Evolutionary conservation across 352 stramenopile species (phyloP).

Genomic region (Phytophthora quininea): DNA sequence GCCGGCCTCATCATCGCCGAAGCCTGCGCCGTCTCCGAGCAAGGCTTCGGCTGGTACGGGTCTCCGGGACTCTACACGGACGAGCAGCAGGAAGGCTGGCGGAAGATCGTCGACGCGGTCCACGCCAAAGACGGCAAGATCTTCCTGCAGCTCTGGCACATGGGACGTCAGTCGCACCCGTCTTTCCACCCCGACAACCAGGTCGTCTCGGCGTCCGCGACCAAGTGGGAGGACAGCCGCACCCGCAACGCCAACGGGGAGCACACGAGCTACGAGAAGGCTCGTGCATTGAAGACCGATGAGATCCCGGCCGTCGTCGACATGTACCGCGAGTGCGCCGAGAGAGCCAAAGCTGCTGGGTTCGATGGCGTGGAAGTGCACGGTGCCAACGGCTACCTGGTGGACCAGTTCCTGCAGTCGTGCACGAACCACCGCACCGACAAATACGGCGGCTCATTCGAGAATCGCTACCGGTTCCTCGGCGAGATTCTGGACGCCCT

Average conservation of each 20-base stretch:
- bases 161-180: conserved; percentile 54
- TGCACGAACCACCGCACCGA: conserved; percentile 67
- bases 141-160: conserved; percentile 77
- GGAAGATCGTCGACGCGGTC: conserved; percentile 47
- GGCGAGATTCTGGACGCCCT: conserved; percentile 55
- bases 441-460: conserved; percentile 72
- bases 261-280: conserved; percentile 3
- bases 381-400: conserved; percentile 86
- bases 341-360: conserved; percentile 66
- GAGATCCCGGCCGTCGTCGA: conserved; percentile 47
- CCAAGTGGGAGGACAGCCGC: conserved; percentile 8
- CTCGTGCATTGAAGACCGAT: conserved; percentile 15
- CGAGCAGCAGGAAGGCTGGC: conserved; percentile 38
- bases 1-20: conserved; percentile 45
- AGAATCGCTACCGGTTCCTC: conserved; percentile 70
- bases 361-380: conserved; percentile 91
- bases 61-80: conserved; percentile 39
- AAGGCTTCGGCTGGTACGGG: conserved; percentile 20
- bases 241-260: conserved; percentile 28
- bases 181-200: conserved; percentile 27
- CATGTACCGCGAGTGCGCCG: conserved; percentile 61
- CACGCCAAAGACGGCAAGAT: conserved; percentile 66
- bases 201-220: conserved; percentile 15
- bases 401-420: conserved; percentile 54
- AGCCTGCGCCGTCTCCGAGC: conserved; percentile 24